Evolutionary conservation across 495 filamentous ascomycete genomes (phyloP), one percentile per base, ranked within the genome.

Genomic region (Penicillium manginii): DNA sequence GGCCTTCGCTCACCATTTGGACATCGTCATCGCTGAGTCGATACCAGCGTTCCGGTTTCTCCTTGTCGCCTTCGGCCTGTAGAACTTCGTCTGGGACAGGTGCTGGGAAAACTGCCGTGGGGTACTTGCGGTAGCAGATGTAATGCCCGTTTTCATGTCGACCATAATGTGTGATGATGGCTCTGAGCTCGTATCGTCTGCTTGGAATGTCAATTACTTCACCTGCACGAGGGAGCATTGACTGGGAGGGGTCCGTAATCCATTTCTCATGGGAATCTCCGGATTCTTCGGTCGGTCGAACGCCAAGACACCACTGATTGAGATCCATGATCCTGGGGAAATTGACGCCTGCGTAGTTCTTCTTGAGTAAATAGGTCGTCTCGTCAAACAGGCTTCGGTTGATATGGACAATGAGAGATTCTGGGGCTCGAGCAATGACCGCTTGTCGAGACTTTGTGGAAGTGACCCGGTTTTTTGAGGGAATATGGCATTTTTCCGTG

Each of bases 111-210:
- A 49, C 61, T 0, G 68, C 58, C 6, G 67, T 67, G 0, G 83
- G 79, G 67, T 90, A 86, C 65, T 87, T 87, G 43, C 91, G 78
- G 66, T 94, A 98, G 67, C 91, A 93, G 52, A 96, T 85, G 64
- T 99, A 98, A 74, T 99, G 96, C 0, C 96, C 96, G 60, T 94
- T 96, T 57, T 97, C 91, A 67, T 98, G 96, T 18, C 87, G 81
- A 4, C 94, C 96, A 58, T 88, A 88, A 71, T 99, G 94, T 3
- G 91, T 91, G 21, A 98, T 81, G 2, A 96, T 90, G 7, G 92
- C 91, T 19, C 90, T 86, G 26, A 98, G 77, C 64, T 90, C 84
- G 67, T 96, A 98, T 0, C 83, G 73, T n/a, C 81, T 84, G n/a
- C 78, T 82, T 39, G 60, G 33, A 11, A 62, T 40, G 49, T 69